Percentiles rank a stretch among this genome's conserved stretches.
Evolutionary conservation across 2,329 filamentous ascomycete species (phyloP).

Genomic region (Falciphora oryzae): DNA sequence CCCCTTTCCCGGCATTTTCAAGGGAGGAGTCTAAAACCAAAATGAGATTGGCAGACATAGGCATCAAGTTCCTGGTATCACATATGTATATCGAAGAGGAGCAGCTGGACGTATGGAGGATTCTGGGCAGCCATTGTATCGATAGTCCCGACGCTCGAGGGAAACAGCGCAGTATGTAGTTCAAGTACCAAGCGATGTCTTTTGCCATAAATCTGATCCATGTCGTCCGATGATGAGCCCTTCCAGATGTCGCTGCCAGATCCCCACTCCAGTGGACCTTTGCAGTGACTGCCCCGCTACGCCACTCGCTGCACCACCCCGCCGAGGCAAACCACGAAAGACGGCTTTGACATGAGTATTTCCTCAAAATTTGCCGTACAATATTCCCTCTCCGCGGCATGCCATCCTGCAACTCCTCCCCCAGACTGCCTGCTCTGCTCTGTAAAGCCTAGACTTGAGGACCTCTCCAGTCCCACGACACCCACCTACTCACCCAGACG

Average conservation of each 20-base stretch:
- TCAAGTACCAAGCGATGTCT: background rate
- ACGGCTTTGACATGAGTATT: background rate
- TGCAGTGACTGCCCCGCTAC: background rate
- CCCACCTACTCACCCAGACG: background rate
- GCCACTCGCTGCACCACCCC: background rate
- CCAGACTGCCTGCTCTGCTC: background rate
- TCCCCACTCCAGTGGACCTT: background rate
- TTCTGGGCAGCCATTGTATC: background rate
- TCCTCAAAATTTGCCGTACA: background rate
- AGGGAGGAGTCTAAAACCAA: background rate
- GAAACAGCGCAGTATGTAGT: background rate
- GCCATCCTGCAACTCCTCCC: background rate
- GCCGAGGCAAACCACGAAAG: background rate
- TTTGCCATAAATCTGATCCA: background rate
- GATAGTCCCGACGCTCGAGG: no score
- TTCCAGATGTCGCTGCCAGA: background rate
- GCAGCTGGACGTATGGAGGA: background rate
- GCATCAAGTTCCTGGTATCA: background rate
- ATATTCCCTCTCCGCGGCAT: no score
- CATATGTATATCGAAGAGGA: background rate
- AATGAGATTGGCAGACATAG: background rate
- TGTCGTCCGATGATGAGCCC: background rate
- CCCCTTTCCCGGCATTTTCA: background rate
- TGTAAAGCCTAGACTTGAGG: background rate
- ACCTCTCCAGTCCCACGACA: background rate